A percentile compares a stretch with the other conserved stretches of the same genome.
Conservation (phyloP, 1,284 basidiomycete genomes). For the Trichosporon sp. region DNA sequence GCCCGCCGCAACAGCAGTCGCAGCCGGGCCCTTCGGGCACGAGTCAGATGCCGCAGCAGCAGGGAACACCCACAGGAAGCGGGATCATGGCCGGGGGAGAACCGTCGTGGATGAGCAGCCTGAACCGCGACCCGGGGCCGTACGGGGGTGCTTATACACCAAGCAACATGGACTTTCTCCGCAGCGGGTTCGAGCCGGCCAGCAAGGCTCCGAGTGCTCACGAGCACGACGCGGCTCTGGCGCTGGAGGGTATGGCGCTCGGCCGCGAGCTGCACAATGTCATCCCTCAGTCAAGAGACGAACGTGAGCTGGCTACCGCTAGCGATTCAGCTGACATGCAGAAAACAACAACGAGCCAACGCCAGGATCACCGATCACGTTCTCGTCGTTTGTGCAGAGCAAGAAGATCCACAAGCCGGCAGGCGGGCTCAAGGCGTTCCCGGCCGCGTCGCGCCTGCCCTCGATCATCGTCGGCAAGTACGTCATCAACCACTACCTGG, state of each 20-base stretch:
- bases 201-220: slow-evolving; percentile 20
- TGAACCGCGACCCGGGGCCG: not conserved
- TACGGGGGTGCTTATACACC: not conserved
- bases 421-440: slow-evolving; percentile 15
- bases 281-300: not conserved
- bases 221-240: slow-evolving; percentile 22
- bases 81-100: not conserved
- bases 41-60: not conserved
- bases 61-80: not conserved
- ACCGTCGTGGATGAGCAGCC: not conserved
- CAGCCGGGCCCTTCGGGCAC: not conserved
- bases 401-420: slow-evolving; percentile 13
- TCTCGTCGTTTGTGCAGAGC: slow-evolving; percentile 20
- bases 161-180: not conserved
- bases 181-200: slow-evolving; percentile 11
- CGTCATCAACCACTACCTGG: slow-evolving; percentile 19
- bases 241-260: slow-evolving; percentile 25
- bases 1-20: not conserved
- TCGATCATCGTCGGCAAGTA: slow-evolving; percentile 22
- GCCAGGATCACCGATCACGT: slow-evolving; percentile 18
- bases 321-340: not conserved
- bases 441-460: slow-evolving; percentile 10
- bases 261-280: slow-evolving; percentile 16
- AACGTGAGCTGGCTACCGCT: not conserved
- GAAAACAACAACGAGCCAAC: slow-evolving; percentile 15